Base-by-base conservation (phyloP, 257 asterid species). In the Gentiana straminea region DNA sequence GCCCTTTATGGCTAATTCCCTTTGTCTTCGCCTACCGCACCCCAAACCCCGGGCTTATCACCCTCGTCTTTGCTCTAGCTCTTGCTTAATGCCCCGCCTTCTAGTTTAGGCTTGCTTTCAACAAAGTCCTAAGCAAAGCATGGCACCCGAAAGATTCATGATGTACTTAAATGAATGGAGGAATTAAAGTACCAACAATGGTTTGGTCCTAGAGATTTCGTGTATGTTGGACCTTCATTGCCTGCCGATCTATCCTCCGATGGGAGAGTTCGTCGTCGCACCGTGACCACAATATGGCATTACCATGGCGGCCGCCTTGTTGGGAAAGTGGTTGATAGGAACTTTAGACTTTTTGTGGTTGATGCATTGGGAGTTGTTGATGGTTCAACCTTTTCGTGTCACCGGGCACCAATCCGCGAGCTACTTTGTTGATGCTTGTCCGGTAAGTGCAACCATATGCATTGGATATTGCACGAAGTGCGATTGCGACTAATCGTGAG, bases 281-380 rank as follows among this genome's bases (percentile, higher is more conserved):
- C 98, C 0, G 96, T 86, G 62, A 90, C 73, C 72, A 90, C 93
- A 13, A 86, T 86, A 57, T 86, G 95, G 90, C 95, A 86, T 64
- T 86, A 86, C 55, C 95, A 86, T 33, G 95, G 94, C 1, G 94
- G 95, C 5, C 84, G 95, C 64, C 71, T 84, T 4, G 76, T 68
- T 46, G 88, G 94, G 48, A 83, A 65, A 67, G 95, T 86, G 2
- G 88, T 84, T 6, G 88, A 86, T 72, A 49, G 59, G 5, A 51
- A 74, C 47, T 73, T 83, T 52, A 80, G 68, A 59, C 79, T 83
- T 39, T 60, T 75, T 7, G 94, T 89, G 2, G 61, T 78, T 33
- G 68, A 72, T 49, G 70, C 73, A 9, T 71, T 83, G 33, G 67
- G 95, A 55, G 79, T 80, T 11, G 79, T 86, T 9, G 95, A 86